These are phyloP conservation scores for Mikania micrantha DNA, from an alignment of 129 eudicot species.

Conservation along the genomic window DNA sequence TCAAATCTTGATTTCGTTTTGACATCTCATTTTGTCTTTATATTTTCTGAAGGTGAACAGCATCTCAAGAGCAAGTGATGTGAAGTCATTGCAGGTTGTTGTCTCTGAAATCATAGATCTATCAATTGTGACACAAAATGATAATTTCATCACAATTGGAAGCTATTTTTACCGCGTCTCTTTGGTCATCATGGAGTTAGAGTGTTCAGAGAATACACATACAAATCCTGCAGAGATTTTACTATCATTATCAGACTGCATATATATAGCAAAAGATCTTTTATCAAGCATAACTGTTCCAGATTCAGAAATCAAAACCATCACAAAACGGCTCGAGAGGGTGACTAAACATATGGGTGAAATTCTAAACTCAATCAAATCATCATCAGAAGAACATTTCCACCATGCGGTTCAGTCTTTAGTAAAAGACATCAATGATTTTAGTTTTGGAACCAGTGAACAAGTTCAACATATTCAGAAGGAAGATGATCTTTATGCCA, in stretches of 20 bases:
- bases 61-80: constrained; percentile 22
- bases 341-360: constrained; percentile 41
- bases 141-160: constrained; percentile 41
- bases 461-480: constrained; percentile 9
- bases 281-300: constrained; percentile 15
- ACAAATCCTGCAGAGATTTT: constrained; percentile 22
- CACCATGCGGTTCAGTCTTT: constrained; percentile 37
- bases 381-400: constrained; percentile 25
- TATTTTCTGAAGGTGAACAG: constrained; percentile 26
- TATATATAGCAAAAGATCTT: constrained; percentile 32
- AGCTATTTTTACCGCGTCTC: constrained; percentile 52
- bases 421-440: constrained; percentile 39
- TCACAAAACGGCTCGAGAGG: constrained; percentile 38
- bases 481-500: constrained; percentile 53
- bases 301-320: constrained; percentile 16
- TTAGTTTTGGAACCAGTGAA: constrained; percentile 16
- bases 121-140: constrained; percentile 23
- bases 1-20: constrained; percentile 1
- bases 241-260: constrained; percentile 26
- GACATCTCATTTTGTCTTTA: neutral
- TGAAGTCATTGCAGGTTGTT: constrained; percentile 41
- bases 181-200: constrained; percentile 37
- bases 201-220: constrained; percentile 20
- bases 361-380: constrained; percentile 32
- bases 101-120: constrained; percentile 43